Conservation (phyloP, 225 moss, liverwort and hornwort species). For the Bryum argenteum region DNA sequence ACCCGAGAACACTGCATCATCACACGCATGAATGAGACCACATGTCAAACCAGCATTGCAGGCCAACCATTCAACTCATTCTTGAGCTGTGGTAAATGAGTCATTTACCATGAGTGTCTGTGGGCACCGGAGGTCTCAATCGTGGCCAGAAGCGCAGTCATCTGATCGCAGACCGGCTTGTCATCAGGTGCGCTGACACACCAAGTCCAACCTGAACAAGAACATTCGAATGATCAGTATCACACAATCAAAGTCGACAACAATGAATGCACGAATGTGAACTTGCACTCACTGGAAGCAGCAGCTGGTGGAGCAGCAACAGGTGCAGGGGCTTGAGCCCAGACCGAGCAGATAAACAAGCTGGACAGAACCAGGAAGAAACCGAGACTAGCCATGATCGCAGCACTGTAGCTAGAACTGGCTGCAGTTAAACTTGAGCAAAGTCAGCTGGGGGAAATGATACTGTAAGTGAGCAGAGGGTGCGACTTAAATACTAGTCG, state of each 20-base stretch:
- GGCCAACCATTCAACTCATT: no score
- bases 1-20: slow-evolving; percentile 12
- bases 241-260: no score
- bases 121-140: slow-evolving; percentile 31
- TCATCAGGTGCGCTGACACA: slow-evolving; percentile 23
- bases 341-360: slow-evolving; percentile 23
- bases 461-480: background rate
- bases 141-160: slow-evolving; percentile 31
- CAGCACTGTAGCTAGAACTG: background rate
- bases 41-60: no score
- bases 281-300: slow-evolving; percentile 22
- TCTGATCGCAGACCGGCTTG: slow-evolving; percentile 32
- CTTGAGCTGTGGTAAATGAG: background rate
- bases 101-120: slow-evolving; percentile 31
- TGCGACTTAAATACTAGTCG: slow-evolving; percentile 11
- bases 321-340: slow-evolving; percentile 24
- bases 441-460: background rate
- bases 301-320: slow-evolving; percentile 1
- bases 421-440: background rate
- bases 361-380: slow-evolving; percentile 25
- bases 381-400: background rate
- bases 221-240: background rate
- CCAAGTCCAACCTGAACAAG: slow-evolving; percentile 34
- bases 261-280: background rate
- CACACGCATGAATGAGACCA: background rate